Base-by-base conservation (phyloP, 257 asterid species). In the Linderniella brevidens region DNA sequence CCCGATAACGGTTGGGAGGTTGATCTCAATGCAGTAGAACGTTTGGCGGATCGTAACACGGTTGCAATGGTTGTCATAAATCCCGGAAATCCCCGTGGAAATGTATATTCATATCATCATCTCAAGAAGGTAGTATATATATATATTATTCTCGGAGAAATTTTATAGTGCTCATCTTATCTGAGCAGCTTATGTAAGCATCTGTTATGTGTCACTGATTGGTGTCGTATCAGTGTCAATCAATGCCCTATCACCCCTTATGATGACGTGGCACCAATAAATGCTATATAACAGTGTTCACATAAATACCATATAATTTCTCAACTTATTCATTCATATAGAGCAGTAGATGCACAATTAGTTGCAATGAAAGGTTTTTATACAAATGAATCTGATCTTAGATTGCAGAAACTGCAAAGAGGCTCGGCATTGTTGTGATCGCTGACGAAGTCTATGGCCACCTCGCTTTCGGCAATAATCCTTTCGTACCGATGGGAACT, bases 81-180 rank as follows among this genome's bases (percentile, higher is more conserved):
- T 64, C 96, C 94, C 0, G 96, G 94, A 9, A 86, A 82, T 69
- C 96, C 96, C 1, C 82, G 96, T 65, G 96, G 96, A 45, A 86
- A 69, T 50, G 96, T 86, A 10, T 82, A 78, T 42, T 52, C 70
- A 0, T 63, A 72, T 49, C 69, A 64, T 19, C 94, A 86, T 65
- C 65, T 86, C 8, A 57, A 77, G 65, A 58, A 86, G 93, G 93
- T 79, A n/a, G 48, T 12, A 52, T 50, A 8, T 13, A n/a, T n/a
- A 5, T 12, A 8, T 15, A n/a, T 41, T 17, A 8, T 50, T n/a
- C n/a, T n/a, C n/a, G n/a, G n/a, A n/a, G n/a, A n/a, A n/a, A n/a
- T n/a, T n/a, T n/a, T n/a, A n/a, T n/a, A n/a, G 53, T 38, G 47
- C n/a, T 42, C 16, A 17, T n/a, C n/a, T n/a, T n/a, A 16, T 25